Evolutionary conservation across 345 rosid species (phyloP).

Genomic region (Salix koriyanagi): DNA sequence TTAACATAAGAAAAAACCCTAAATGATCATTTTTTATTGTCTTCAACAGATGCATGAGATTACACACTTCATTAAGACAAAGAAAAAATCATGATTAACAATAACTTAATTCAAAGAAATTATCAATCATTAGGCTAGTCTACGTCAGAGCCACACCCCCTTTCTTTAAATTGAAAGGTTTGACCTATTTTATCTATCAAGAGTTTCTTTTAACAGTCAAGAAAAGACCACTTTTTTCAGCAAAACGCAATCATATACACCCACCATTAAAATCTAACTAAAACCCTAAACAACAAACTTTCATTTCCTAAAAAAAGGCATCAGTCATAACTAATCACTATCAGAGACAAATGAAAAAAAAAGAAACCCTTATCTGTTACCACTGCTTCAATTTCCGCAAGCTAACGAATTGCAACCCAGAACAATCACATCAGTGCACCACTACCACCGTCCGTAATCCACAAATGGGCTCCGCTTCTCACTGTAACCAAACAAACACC

Average conservation of each 20-base stretch:
- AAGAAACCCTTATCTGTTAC: slow-evolving; percentile 20
- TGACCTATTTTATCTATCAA: background rate
- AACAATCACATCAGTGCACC: slow-evolving; percentile 58
- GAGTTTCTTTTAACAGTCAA: background rate
- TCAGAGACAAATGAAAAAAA: background rate
- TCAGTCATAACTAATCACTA: background rate
- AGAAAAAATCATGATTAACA: background rate
- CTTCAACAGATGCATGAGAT: background rate
- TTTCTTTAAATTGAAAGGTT: background rate
- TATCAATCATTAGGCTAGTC: background rate
- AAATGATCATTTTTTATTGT: background rate
- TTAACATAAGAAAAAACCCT: background rate
- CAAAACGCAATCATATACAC: background rate
- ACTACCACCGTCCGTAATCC: slow-evolving; percentile 36
- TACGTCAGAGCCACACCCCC: background rate
- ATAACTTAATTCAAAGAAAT: background rate
- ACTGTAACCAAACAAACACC: background rate
- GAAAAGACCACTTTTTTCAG: background rate
- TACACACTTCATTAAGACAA: background rate
- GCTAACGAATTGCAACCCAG: slow-evolving; percentile 51
- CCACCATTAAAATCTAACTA: background rate
- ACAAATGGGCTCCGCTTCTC: slow-evolving; percentile 7
- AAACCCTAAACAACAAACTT: background rate
- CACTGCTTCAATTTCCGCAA: slow-evolving; percentile 59
- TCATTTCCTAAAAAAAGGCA: background rate